Base-by-base conservation (phyloP, 352 stramenopile genomes). In the Phytophthora cryptogea region DNA sequence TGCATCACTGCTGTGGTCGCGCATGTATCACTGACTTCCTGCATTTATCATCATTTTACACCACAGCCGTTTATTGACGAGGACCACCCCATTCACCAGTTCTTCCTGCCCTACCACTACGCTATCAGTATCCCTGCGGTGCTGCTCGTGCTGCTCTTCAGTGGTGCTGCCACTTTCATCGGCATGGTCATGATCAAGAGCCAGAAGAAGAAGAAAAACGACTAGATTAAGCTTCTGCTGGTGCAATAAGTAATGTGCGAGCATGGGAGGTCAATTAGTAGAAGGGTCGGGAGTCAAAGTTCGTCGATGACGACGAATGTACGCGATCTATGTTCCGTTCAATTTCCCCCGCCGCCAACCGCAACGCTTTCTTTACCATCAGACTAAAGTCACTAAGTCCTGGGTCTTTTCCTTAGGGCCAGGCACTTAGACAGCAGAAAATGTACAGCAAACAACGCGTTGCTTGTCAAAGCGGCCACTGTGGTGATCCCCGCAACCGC, bases 131-230 rank as follows among this genome's bases (percentile, higher is more conserved):
- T 97, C 59, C 89, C 88, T 0, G 86, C 89, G 0, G 70, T 93
- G 33, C 71, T 96, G 14, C 69, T 97, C 4, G 83, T 96, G 55
- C 57, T 97, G 44, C 73, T 96, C n/a, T 88, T 96, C 58, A 85
- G 76, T 10, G 74, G 88, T 13, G 83, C 87, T 32, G 85, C 83
- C 8, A 92, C 85, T 1, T 96, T 96, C 49, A 91, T 97, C 27
- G 89, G 88, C 5, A 71, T 96, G 43, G 89, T 95, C 37, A 94
- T 96, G 86, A 93, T 96, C 66, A 88, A 83, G 42, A 90, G 85
- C 54, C 87, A 92, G 56, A 86, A 76, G 60, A 82, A 88, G 35
- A 90, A 93, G 72, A 89, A 89, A 60, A 67, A 27, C 13, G 54
- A 72, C 41, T 76, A 73, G 33, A 61, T 37, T 9, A 9, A 31